A percentile compares a stretch with the other conserved stretches of the same genome.
These are phyloP conservation scores for Oldenlandia corymbosa DNA, from an alignment of 257 asterid genomes.

Conservation along the genomic window DNA sequence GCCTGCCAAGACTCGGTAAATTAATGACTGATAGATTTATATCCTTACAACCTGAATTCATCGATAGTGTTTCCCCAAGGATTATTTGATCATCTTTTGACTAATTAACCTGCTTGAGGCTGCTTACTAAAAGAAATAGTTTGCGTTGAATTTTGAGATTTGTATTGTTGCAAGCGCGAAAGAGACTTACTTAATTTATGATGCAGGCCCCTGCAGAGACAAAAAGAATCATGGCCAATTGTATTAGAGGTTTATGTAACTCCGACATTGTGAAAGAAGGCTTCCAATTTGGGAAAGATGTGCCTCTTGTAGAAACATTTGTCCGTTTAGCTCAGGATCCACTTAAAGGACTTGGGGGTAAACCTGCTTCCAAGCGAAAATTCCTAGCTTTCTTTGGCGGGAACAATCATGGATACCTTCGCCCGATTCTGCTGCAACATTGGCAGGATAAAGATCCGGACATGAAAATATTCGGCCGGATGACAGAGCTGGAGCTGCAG, in stretches of 20 bases:
- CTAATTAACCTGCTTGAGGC: too few species aligned
- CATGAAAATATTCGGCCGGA: slow-evolving; percentile 65
- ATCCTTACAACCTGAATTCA: too few species aligned
- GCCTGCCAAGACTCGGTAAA: slow-evolving; percentile 73
- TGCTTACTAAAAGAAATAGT: too few species aligned
- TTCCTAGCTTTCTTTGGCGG: slow-evolving; percentile 93
- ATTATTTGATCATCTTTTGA: too few species aligned
- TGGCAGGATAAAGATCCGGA: slow-evolving; percentile 85
- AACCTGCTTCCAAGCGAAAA: slow-evolving; percentile 53
- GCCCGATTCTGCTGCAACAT: slow-evolving; percentile 51
- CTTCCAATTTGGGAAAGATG: slow-evolving; percentile 71
- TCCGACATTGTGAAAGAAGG: slow-evolving; percentile 70
- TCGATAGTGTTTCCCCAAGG: too few species aligned
- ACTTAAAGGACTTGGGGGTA: slow-evolving; percentile 65
- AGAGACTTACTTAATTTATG: too few species aligned
- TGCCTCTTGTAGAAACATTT: slow-evolving; percentile 72
- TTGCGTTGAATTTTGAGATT: too few species aligned
- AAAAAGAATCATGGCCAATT: slow-evolving; percentile 47
- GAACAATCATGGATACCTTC: slow-evolving; percentile 84
- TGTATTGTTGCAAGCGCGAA: too few species aligned
- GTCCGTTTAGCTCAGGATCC: slow-evolving; percentile 50
- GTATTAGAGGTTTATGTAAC: slow-evolving; percentile 80
- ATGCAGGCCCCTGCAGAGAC: slow-evolving; percentile 82
- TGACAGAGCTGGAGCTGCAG: slow-evolving; percentile 27
- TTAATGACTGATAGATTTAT: not conserved